Evolutionary conservation across 2,329 filamentous ascomycete species (phyloP), one percentile per base, ranked within the genome.

Genomic region (Xylaria polymorpha): DNA sequence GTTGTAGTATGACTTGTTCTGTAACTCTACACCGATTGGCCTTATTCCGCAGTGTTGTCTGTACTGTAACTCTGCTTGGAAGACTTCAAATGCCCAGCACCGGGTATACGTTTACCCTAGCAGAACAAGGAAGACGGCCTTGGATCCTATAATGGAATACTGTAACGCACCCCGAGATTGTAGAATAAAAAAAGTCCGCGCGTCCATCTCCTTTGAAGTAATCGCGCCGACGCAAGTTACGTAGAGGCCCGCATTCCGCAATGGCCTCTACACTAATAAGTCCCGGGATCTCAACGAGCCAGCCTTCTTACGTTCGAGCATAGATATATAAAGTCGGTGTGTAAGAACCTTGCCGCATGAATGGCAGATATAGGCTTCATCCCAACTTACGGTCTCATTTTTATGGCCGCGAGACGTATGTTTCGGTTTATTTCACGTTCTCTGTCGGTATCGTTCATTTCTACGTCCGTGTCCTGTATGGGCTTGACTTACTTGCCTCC

Each of bases 71-170:
- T 4, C n/a, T 59, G 37, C 56, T 15, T 48, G 25, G 15, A 25
- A 39, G 22, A 32, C 7, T 20, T 22, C 37, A 29, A 25, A 20
- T 32, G 25, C 50, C 14, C 35, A 32, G 14, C 6, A 32, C 37
- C 60, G 65, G 60, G 55, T 41, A 60, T 60, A 63, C 3, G 41
- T 59, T 67, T n/a, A 55, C 51, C 61, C 66, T 37, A 43, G 14
- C 32, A 12, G 10, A 61, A 35, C 29, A 37, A 14, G n/a, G 37
- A 57, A 25, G 5, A 57, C 61, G 66, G 64, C 25, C n/a, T 32
- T 65, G 43, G n/a, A 39, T n/a, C 66, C 61, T 18, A 65, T 41
- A 68, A 48, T 20, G 61, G 66, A 64, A 63, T 39, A 56, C 22
- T 4, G 46, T 46, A 60, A 53, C 9, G 8, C 18, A 32, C 18